Conservation (phyloP, 805 yeast species). For the Lipomyces sp. region DNA sequence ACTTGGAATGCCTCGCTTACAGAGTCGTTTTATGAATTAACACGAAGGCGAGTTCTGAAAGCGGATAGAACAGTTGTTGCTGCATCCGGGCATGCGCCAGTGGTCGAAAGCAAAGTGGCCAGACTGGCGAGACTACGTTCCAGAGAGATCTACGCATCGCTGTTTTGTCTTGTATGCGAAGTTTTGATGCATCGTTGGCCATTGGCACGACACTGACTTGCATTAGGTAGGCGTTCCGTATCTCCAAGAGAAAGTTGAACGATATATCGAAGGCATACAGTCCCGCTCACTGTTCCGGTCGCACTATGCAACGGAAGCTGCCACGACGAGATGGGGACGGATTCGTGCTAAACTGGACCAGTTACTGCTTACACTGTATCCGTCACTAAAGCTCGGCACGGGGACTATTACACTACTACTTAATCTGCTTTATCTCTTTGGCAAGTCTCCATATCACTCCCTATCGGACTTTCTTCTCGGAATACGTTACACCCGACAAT, state of each 20-base stretch:
- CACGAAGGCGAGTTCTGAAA: constrained; percentile 54
- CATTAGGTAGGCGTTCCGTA: constrained; percentile 67
- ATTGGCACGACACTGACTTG: background rate
- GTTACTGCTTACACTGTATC: constrained; percentile 64
- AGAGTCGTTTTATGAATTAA: constrained; percentile 89
- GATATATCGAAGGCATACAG: constrained; percentile 62
- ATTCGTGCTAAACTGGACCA: constrained; percentile 38
- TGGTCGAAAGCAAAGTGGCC: constrained; percentile 40
- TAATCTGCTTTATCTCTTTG: constrained; percentile 69
- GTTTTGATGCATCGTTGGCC: background rate
- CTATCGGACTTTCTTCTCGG: constrained; percentile 63
- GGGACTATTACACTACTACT: constrained; percentile 59
- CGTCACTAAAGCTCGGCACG: constrained; percentile 56
- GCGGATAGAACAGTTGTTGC: constrained; percentile 40
- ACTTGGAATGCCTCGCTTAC: constrained; percentile 86
- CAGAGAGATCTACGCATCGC: constrained; percentile 58
- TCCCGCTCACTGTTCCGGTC: constrained; percentile 62
- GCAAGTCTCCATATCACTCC: constrained; percentile 65
- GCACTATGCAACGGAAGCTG: constrained; percentile 40
- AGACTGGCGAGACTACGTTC: constrained; percentile 56
- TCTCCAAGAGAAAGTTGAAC: constrained; percentile 67
- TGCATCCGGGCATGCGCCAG: constrained; percentile 40
- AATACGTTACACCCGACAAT: constrained; percentile 68
- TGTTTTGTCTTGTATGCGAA: constrained; percentile 45
- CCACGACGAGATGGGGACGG: constrained; percentile 39